phyloP scores from a whole-genome alignment of 139 green algal genomes.

The Coccomyxa sp. region DNA sequence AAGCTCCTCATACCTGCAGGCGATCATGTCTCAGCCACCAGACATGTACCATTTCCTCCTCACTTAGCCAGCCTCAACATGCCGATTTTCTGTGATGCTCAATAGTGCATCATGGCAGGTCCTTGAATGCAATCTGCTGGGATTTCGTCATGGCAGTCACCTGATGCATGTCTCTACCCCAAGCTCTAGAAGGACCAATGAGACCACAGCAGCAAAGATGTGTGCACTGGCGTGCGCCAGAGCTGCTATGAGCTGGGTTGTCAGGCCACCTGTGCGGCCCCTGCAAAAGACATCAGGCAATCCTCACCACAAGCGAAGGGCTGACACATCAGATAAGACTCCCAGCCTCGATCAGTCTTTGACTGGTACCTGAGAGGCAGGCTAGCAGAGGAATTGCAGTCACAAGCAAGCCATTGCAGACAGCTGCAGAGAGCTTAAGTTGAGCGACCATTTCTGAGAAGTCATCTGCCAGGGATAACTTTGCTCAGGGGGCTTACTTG shows the following conservation, averaged over 20 bases:
- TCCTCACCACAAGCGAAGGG: not conserved
- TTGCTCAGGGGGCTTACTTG: too few relatives aligned
- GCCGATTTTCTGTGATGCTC: not conserved
- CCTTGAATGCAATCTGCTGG: not conserved
- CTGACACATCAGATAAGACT: too few relatives aligned
- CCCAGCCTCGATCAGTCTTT: too few relatives aligned
- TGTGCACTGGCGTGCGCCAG: conserved; percentile 54
- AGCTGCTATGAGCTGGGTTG: conserved; percentile 53
- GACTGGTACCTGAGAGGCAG: not conserved
- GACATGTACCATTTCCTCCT: not conserved
- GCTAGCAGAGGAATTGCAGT: too few relatives aligned
- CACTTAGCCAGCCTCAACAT: not conserved
- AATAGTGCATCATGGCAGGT: not conserved
- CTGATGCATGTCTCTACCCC: conserved; percentile 73
- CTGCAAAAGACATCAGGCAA: conserved; percentile 20
- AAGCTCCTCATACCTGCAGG: conserved; percentile 54
- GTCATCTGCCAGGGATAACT: too few relatives aligned
- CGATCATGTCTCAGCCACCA: not conserved
- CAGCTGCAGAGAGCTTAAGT: too few relatives aligned
- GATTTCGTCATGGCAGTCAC: conserved; percentile 24
- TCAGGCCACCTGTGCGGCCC: conserved; percentile 43
- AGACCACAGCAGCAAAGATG: conserved; percentile 56
- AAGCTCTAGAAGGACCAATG: conserved; percentile 84
- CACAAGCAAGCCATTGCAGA: not conserved
- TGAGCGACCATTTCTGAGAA: too few relatives aligned